These are phyloP conservation scores for Sedum album DNA, from an alignment of 164 flowering plant genomes.

Conservation along the genomic window DNA sequence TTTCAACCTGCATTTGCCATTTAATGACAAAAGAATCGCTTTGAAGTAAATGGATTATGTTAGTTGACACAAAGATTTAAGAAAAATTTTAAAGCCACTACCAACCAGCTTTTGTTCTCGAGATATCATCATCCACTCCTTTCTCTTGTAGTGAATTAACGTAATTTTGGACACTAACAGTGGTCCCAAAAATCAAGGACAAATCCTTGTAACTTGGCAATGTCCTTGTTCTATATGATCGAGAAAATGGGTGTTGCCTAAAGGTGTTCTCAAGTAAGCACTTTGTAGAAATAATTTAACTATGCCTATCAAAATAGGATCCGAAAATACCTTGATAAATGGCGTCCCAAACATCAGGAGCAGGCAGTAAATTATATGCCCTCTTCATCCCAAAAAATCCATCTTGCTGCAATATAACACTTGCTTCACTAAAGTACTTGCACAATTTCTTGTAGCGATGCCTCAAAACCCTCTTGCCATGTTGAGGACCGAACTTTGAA, in stretches of 20 bases:
- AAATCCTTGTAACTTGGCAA: conserved; percentile 37
- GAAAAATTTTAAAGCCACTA: conserved; percentile 2
- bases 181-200: conserved; percentile 29
- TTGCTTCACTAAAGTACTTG: conserved; percentile 38
- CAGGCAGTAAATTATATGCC: conserved; percentile 37
- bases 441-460: conserved; percentile 45
- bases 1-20: conserved; percentile 19
- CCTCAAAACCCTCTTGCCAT: conserved; percentile 48
- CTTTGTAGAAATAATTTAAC: background rate
- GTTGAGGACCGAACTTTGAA: conserved; percentile 42
- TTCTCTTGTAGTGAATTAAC: conserved; percentile 14
- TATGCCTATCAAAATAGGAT: background rate
- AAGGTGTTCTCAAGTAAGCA: conserved; percentile 11
- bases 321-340: conserved; percentile 38
- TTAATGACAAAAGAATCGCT: background rate
- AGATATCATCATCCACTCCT: conserved; percentile 17
- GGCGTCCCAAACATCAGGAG: conserved; percentile 47
- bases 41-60: background rate
- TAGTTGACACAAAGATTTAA: background rate
- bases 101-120: conserved; percentile 24
- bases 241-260: conserved; percentile 37
- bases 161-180: conserved; percentile 11
- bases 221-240: conserved; percentile 33
- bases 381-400: conserved; percentile 48
- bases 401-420: conserved; percentile 26